These are phyloP conservation scores for Prunus campanulata DNA, from an alignment of 306 rosid species.

Conservation along the genomic window DNA sequence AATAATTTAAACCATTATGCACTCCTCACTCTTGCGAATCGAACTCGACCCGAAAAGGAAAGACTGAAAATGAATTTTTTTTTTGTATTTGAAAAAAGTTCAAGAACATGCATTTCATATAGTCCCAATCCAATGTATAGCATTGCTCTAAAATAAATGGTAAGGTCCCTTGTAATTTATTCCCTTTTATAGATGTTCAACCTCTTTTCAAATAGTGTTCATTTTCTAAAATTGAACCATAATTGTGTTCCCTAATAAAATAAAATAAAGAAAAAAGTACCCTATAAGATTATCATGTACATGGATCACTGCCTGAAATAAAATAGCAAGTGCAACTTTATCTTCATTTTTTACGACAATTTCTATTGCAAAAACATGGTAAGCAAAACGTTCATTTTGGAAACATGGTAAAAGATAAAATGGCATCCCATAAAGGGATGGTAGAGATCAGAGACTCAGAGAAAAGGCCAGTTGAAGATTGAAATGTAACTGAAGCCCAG, in stretches of 20 bases:
- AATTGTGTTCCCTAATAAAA: neutral
- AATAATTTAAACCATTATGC: neutral
- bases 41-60: neutral
- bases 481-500: slow-evolving; percentile 9
- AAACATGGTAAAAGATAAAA: slow-evolving; percentile 1
- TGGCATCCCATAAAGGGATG: neutral
- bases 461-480: neutral
- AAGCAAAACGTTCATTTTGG: neutral
- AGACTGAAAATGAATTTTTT: neutral
- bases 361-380: neutral
- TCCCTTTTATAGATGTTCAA: neutral
- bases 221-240: neutral
- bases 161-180: neutral
- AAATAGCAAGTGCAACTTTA: neutral
- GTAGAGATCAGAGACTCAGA: neutral
- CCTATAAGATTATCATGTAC: neutral
- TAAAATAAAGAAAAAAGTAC: neutral
- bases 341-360: neutral
- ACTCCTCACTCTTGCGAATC: neutral
- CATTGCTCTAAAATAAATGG: neutral
- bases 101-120: neutral
- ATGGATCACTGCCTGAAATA: neutral
- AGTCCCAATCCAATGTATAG: neutral
- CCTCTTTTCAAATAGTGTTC: neutral
- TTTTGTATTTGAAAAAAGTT: neutral